Conservation (phyloP, 257 asterid genomes). For the Solanum ahanhuiri region DNA sequence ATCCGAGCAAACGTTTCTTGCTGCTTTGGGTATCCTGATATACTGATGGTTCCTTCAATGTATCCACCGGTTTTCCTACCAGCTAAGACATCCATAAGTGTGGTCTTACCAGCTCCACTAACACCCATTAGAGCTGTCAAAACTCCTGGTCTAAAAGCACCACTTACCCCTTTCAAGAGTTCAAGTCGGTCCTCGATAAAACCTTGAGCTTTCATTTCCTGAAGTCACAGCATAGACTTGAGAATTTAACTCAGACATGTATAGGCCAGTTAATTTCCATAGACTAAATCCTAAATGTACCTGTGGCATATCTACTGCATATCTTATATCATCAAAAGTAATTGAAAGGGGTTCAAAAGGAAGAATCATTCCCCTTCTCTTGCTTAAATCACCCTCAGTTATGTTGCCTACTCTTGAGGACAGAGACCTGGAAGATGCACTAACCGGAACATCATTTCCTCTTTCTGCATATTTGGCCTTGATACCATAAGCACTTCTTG, state of each 20-base stretch:
- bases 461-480: conserved; percentile 12
- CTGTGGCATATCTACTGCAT: conserved; percentile 84
- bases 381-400: conserved; percentile 18
- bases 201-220: conserved; percentile 73
- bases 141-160: conserved; percentile 78
- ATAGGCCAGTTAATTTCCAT: not conserved
- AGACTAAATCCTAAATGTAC: conserved; percentile 10
- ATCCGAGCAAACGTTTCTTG: conserved; percentile 76
- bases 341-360: conserved; percentile 74
- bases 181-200: conserved; percentile 37
- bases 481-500: not conserved
- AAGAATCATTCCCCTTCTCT: conserved; percentile 72
- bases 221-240: not conserved
- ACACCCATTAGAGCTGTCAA: conserved; percentile 77
- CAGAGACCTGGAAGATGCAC: conserved; percentile 25
- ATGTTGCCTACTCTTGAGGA: conserved; percentile 36
- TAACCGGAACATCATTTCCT: conserved; percentile 20
- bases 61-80: conserved; percentile 79
- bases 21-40: conserved; percentile 62
- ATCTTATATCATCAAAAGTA: conserved; percentile 57
- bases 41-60: conserved; percentile 44
- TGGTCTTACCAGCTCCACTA: conserved; percentile 81
- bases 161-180: conserved; percentile 65
- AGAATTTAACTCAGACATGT: not conserved
- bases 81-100: conserved; percentile 71